Evolutionary conservation across 2,329 filamentous ascomycete species (phyloP), one percentile per base, ranked within the genome.

Genomic region (Aureobasidium sp.): DNA sequence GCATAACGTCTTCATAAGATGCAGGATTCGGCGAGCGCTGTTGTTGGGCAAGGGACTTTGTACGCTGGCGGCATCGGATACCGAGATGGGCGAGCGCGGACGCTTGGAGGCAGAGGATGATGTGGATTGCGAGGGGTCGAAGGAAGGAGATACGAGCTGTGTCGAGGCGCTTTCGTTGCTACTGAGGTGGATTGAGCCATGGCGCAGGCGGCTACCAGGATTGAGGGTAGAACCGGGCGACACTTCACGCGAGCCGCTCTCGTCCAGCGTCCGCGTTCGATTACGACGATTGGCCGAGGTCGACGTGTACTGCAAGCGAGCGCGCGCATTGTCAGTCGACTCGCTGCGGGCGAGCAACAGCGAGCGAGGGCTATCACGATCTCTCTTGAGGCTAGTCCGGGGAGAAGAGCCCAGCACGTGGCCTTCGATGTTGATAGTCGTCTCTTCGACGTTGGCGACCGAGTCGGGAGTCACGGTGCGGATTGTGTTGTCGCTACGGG

Each of bases 1-100:
- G 69, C 87, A 88, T 7, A 91, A 77, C 27, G 82, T 86, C 72
- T 87, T 89, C 89, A 94, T 93, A 64, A 94, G 76, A 68, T 85
- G 80, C 60, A 91, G 77, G 29, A 93, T 82, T 70, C 85, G 88
- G 67, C 87, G 87, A 42, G 87, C 85, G 73, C 91, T 87, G 22
- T 83, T 81, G 41, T 68, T 76, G 67, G 62, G 77, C 68, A 70
- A 71, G 64, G 39, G 68, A n/a, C 64, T 56, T 20, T 49, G 61
- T 34, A 61, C 59, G 39, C 63, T 70, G 44, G 66, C 64, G 8
- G 69, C 66, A 5, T 69, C 70, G n/a, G 68, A 62, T 9, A 70
- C 68, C 14, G 72, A 73, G 8, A 70, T 70, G 27, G 42, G 71
- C 65, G 48, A 64, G 41, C 47, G 65, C 62, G 41, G 63, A 39